These are phyloP conservation scores for Vaccinium corymbosum DNA, from an alignment of 148 eudicot genomes.

Conservation along the genomic window DNA sequence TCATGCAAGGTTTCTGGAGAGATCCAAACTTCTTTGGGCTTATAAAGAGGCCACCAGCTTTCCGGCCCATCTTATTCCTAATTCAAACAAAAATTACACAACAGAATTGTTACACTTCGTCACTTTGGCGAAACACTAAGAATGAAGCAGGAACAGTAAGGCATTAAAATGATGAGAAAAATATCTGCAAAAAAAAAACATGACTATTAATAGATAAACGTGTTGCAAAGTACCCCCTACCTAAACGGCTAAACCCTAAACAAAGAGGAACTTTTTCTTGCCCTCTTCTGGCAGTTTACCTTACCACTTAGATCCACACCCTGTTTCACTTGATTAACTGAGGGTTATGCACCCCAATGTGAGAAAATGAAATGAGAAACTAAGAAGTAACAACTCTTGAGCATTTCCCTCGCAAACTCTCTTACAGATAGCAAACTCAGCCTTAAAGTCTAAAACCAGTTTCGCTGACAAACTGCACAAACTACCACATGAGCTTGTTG, in stretches of 20 bases:
- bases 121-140: not conserved
- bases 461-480: not conserved
- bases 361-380: not conserved
- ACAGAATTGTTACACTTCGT: not conserved
- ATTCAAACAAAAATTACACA: slow-evolving; percentile 9
- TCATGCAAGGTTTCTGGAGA: slow-evolving; percentile 74
- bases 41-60: slow-evolving; percentile 50
- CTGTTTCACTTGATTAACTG: not conserved
- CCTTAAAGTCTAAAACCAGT: not conserved
- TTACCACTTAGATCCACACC: not conserved
- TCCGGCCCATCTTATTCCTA: slow-evolving; percentile 62
- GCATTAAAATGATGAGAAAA: not conserved
- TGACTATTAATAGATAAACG: not conserved
- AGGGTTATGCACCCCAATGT: not conserved
- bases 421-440: not conserved
- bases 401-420: not conserved
- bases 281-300: too few species aligned
- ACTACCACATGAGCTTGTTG: not conserved
- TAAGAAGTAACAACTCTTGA: not conserved
- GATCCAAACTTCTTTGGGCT: slow-evolving; percentile 75
- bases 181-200: not conserved
- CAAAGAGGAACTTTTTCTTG: too few species aligned
- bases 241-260: too few species aligned
- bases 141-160: not conserved
- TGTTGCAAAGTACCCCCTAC: not conserved